Percentiles rank a stretch among this genome's conserved stretches.
These are phyloP conservation scores for Gyrodon lividus DNA, from an alignment of 768 basidiomycete species.

Conservation along the genomic window DNA sequence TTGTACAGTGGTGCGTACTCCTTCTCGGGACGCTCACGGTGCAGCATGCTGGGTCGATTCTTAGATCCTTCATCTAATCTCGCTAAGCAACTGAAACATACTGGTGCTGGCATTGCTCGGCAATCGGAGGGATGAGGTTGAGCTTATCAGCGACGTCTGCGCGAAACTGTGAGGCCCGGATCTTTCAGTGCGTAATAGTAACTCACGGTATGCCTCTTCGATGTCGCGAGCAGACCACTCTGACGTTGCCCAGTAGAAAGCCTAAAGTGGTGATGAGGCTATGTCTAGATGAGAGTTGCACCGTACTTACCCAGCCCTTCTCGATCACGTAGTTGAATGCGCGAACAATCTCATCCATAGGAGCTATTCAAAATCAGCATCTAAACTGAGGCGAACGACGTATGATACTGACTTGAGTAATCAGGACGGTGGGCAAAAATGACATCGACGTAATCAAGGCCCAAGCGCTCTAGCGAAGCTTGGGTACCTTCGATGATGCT, in stretches of 20 bases:
- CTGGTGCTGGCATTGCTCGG: conserved; percentile 53
- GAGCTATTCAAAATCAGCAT: conserved; percentile 25
- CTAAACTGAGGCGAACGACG: neutral
- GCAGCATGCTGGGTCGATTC: conserved; percentile 40
- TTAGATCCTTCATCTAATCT: neutral
- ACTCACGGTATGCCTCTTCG: conserved; percentile 41
- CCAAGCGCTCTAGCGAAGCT: conserved; percentile 48
- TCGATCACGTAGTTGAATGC: conserved; percentile 57
- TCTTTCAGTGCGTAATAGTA: neutral
- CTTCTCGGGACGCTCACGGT: conserved; percentile 53
- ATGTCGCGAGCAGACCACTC: conserved; percentile 57
- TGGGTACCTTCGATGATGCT: conserved; percentile 56
- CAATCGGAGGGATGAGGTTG: conserved; percentile 47
- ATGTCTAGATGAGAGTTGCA: neutral
- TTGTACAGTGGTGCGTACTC: conserved; percentile 49
- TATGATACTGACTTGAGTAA: conserved; percentile 25
- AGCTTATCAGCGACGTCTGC: conserved; percentile 50
- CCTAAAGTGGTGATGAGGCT: conserved; percentile 15
- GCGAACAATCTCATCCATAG: conserved; percentile 56
- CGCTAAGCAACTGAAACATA: conserved; percentile 13
- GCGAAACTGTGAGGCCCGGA: neutral
- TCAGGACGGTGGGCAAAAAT: conserved; percentile 52
- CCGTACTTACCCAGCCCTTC: conserved; percentile 39
- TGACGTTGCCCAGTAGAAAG: conserved; percentile 50
- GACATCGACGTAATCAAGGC: conserved; percentile 54